Percentiles rank a stretch among this genome's conserved stretches.
Evolutionary conservation across 2,329 filamentous ascomycete genomes (phyloP).

Genomic region (Paecilomyces niveus): DNA sequence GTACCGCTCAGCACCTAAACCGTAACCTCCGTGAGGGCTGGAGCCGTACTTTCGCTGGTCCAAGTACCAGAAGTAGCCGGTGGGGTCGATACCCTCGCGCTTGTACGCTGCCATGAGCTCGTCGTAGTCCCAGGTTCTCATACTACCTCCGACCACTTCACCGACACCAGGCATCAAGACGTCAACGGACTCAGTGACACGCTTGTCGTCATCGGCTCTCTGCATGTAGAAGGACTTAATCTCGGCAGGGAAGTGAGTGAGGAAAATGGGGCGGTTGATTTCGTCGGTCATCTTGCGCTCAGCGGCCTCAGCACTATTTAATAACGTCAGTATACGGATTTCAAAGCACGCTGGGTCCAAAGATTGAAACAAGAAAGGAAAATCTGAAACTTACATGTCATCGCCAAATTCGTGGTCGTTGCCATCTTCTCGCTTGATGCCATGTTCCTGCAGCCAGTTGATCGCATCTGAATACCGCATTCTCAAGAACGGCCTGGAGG

Average conservation of each 20-base stretch:
- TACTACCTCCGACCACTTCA: conserved; percentile 92
- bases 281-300: conserved; percentile 96
- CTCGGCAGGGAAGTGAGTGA: conserved; percentile 93
- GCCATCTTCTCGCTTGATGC: conserved; percentile 89
- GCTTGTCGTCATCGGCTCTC: conserved; percentile 67
- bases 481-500: conserved; percentile 78
- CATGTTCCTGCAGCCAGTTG: conserved; percentile 82
- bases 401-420: conserved; percentile 88
- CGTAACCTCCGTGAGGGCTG: neutral
- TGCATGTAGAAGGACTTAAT: conserved; percentile 99
- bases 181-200: conserved; percentile 91
- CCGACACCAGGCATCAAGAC: conserved; percentile 85
- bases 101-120: conserved; percentile 85
- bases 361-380: neutral
- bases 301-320: conserved; percentile 67
- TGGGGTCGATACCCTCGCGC: conserved; percentile 74
- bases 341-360: neutral
- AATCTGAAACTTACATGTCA: conserved; percentile 59
- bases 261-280: conserved; percentile 90
- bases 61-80: conserved; percentile 96
- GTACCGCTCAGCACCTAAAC: neutral
- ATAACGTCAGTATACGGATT: neutral
- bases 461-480: conserved; percentile 96
- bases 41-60: conserved; percentile 74
- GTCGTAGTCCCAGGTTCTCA: conserved; percentile 90